A percentile compares a stretch with the other conserved stretches of the same genome.
These are phyloP conservation scores for Phytopythium litorale DNA, from an alignment of 352 stramenopile genomes.

Conservation along the genomic window DNA sequence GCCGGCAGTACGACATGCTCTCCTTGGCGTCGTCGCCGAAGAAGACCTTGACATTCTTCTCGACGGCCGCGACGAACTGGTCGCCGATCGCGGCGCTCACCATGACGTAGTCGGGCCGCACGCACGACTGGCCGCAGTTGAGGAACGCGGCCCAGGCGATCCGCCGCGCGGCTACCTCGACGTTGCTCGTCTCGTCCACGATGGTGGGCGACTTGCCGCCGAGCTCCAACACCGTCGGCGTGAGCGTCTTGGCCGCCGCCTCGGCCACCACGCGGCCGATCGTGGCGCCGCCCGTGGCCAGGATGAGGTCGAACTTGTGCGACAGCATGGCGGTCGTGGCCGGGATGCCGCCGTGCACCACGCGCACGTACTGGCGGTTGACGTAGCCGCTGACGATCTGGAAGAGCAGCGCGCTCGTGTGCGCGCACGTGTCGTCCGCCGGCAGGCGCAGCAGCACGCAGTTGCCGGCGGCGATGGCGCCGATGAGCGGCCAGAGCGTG, in stretches of 20 bases:
- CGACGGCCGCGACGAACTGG: constrained; percentile 35
- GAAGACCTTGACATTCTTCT: constrained; percentile 37
- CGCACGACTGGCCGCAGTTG: constrained; percentile 94
- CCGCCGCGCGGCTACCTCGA: constrained; percentile 57
- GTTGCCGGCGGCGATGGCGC: constrained; percentile 90
- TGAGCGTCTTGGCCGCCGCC: constrained; percentile 92
- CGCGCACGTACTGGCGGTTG: constrained; percentile 55
- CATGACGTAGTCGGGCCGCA: constrained; percentile 93
- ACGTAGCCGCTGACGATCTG: constrained; percentile 52
- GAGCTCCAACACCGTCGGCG: constrained; percentile 92
- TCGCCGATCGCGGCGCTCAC: constrained; percentile 73
- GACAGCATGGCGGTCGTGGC: constrained; percentile 64
- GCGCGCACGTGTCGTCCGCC: constrained; percentile 64
- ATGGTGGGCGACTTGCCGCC: constrained; percentile 91
- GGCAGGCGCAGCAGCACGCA: constrained; percentile 89
- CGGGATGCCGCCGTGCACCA: constrained; percentile 75
- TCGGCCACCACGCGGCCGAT: constrained; percentile 87
- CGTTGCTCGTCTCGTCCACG: constrained; percentile 65
- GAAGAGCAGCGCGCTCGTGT: constrained; percentile 47
- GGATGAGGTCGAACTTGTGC: constrained; percentile 75
- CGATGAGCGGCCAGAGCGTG: constrained; percentile 66
- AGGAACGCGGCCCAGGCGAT: constrained; percentile 85
- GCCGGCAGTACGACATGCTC: constrained; percentile 42
- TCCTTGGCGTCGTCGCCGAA: constrained; percentile 55
- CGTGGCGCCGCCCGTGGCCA: constrained; percentile 64